Evolutionary conservation across 2,329 filamentous ascomycete species (phyloP), one percentile per base, ranked within the genome.

Genomic region (Alternaria sp.): DNA sequence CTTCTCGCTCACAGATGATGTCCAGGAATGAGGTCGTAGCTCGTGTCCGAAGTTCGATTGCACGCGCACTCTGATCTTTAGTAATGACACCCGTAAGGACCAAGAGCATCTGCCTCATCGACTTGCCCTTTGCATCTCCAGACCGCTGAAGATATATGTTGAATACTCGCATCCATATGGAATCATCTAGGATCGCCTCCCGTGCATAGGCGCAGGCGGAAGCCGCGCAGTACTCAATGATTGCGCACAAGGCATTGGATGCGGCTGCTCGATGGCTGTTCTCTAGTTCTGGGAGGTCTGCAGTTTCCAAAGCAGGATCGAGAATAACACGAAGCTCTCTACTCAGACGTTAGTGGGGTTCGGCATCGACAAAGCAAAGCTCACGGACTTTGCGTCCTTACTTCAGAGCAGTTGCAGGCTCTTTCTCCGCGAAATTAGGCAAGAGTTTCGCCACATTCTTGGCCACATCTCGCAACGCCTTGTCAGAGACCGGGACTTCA

Each of bases 1-100:
- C 84, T 32, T 88, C 88, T 63, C 87, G 84, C 60, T 87, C 85
- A 21, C 85, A 83, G 45, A 92, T 84, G 13, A 90, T 87, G 2
- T 86, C 85, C 15, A 91, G 72, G 7, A 89, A 83, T 6, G 81
- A 85, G 25, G 60, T 56, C 21, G 71, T 64, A 30, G 77, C 73
- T 44, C 68, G 62, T 25, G 73, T 58, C 36, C 76, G 68, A 17
- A 81, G 70, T 23, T 74, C 57, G 4, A 57, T 23, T 13, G 74
- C 70, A 21, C 68, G 68, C 40, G 59, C 50, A 45, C 59, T 72
- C 53, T 65, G 59, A 32, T 71, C 63, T 66, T 78, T 74, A 50
- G 73, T 66, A 15, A 85, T 63, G 9, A 79, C 73, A 47, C 70
- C 70, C 8, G 79, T 80, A 11, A 85, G 71, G 12, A 80, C 78